Percentiles rank a stretch among this genome's conserved stretches.
phyloP scores from a whole-genome alignment of 768 basidiomycete species.

The Suillus clintonianus region DNA sequence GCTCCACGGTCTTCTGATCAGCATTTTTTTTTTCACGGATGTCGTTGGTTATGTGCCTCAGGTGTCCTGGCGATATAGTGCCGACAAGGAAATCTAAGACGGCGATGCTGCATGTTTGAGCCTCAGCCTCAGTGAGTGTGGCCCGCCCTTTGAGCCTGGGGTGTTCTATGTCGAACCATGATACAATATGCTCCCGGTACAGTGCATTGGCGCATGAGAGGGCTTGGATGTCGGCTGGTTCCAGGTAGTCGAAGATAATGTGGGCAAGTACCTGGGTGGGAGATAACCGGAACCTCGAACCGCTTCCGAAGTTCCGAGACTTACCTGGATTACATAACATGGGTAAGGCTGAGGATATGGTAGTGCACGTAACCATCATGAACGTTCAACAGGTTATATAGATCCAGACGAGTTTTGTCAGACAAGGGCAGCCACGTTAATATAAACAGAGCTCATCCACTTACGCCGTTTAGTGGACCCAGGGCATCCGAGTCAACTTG shows the following conservation, averaged over 20 bases:
- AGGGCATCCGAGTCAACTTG: too few species aligned
- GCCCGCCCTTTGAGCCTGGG: background rate
- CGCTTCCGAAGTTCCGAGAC: too few species aligned
- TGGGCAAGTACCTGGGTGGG: too few species aligned
- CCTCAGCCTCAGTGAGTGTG: background rate
- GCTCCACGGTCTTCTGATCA: background rate
- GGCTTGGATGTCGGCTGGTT: background rate
- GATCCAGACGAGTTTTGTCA: too few species aligned
- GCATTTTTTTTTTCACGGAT: background rate
- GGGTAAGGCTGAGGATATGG: too few species aligned
- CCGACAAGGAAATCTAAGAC: background rate
- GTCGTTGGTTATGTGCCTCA: background rate
- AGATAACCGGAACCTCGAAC: too few species aligned
- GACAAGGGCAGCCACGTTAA: too few species aligned
- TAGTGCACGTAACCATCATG: too few species aligned
- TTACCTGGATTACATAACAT: too few species aligned
- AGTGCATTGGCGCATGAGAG: background rate
- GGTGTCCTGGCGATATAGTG: background rate
- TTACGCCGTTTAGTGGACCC: too few species aligned
- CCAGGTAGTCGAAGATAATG: background rate
- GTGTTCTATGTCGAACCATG: background rate
- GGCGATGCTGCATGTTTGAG: background rate
- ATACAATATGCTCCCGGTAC: background rate
- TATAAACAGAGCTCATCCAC: too few species aligned
- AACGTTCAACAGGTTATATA: too few species aligned